Base-by-base conservation (phyloP, 495 filamentous ascomycete genomes). In the Parmelia sp. region DNA sequence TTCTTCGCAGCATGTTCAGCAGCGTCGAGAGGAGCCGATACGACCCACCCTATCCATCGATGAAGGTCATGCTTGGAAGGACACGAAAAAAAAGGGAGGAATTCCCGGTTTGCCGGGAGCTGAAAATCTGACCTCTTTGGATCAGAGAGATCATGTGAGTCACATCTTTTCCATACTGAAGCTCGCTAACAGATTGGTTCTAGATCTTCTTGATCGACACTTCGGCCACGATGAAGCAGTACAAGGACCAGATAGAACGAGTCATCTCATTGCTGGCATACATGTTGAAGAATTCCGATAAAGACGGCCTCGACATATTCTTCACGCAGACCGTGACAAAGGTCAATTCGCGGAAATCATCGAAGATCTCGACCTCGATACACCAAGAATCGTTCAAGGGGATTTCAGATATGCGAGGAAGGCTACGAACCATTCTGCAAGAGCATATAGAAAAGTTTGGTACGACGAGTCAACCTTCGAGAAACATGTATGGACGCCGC, bases 131-230 rank as follows among this genome's bases (percentile, higher is more conserved):
- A 53, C 49, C 5, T 53, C 49, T 31, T 1, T 53, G 17, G 66
- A 73, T 27, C 57, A 66, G 31, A 55, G 68, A 56, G 68, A 68
- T 59, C 68, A 70, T 56, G 68, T 70, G 49, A 27, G 68, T 62
- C 12, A 36, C 25, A 17, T 60, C 21, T 7, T 12, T 40, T 36
- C 33, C 23, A 59, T 2, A 21, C 17, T 14, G 27, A 19, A 19
- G 8, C 25, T 14, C 15, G 7, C 42, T 39, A 49, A 40, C 36
- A 25, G 21, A 12, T 37, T n/a, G 60, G 29, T 64, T 69, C 57
- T 63, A 78, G 68, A 65, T 78, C 17, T 78, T 78, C 66, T 65
- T 79, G 27, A 74, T 80, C 53, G 78, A 79, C 61, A 70, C 76
- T 61, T 72, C 77, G 1, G 58, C 19, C 3, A 67, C 65, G 14